Base-by-base conservation (phyloP, 2,329 filamentous ascomycete genomes). In the Tothia fuscella region DNA sequence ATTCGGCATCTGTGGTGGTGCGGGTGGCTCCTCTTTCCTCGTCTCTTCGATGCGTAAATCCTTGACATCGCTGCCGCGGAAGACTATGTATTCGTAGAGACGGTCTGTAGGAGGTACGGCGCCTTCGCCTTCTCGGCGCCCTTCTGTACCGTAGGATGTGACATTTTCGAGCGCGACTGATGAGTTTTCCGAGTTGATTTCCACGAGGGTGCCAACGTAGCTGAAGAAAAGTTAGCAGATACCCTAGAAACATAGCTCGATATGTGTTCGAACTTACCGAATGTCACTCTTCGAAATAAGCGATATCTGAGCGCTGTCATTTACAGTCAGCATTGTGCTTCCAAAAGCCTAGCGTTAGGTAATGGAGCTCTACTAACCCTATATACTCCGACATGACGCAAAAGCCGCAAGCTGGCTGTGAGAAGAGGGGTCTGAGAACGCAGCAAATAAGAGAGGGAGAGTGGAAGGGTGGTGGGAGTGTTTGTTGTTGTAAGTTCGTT, bases 31-130 rank as follows among this genome's bases (percentile, higher is more conserved):
- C 48, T 77, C 68, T 52, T 78, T 75, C 30, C 82, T 77, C 34
- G 80, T 75, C 53, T 94, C 82, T 56, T 94, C 88, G 56, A 98
- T 89, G 54, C 86, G 83, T 55, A 98, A 72, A 62, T 98, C 91
- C 66, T 98, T 98, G 58, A 98, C 91, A 69, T 98, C 91, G 62
- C 86, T 95, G 53, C 91, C 91, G 47, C 89, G 82, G 64, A 98
- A 98, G 50, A 98, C 87, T 57, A 98, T 96, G 67, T 95, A 96
- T 60, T 96, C 91, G 69, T 95, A 98, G 56, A 94, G 75, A 59
- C 84, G 84, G 47, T 91, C 80, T 25, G 85, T 89, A 3, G 86
- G 75, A 28, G 82, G 67, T 45, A 94, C 82, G 64, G 94, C 88
- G 49, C 93, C 83, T 14, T 81, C 80, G 51, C 80, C 78, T 51